Conservation (phyloP, 1,284 basidiomycete species). For the Taiwanofungus camphoratus region DNA sequence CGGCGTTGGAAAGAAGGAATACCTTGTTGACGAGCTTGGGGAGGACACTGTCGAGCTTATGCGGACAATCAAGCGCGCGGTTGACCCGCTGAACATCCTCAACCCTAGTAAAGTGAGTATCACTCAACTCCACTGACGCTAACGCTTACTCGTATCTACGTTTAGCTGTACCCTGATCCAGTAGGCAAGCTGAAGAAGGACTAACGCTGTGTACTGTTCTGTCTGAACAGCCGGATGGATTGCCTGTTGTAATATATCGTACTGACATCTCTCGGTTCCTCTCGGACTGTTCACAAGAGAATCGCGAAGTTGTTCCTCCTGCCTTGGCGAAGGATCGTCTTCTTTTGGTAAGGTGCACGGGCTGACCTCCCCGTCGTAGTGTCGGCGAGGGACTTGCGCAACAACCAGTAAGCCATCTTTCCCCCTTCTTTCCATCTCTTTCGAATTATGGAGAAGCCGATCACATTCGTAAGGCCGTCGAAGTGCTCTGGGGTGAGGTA, state of each 20-base stretch:
- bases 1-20: slow-evolving; percentile 74
- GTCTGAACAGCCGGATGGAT: too few relatives aligned
- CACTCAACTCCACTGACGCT: background rate
- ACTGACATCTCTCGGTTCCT: too few relatives aligned
- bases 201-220: too few relatives aligned
- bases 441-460: slow-evolving; percentile 62
- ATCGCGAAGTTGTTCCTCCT: slow-evolving; percentile 81
- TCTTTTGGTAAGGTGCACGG: slow-evolving; percentile 41
- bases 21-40: slow-evolving; percentile 71
- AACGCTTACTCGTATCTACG: background rate
- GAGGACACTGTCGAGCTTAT: slow-evolving; percentile 74
- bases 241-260: too few relatives aligned
- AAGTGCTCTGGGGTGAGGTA: slow-evolving; percentile 65
- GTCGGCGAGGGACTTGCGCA: slow-evolving; percentile 35
- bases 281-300: slow-evolving; percentile 35
- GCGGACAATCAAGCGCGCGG: slow-evolving; percentile 68
- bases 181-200: slow-evolving; percentile 1
- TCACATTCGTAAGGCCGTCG: slow-evolving; percentile 45
- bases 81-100: slow-evolving; percentile 74
- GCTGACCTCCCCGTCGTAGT: slow-evolving; percentile 11
- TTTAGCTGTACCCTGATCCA: slow-evolving; percentile 16
- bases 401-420: slow-evolving; percentile 77
- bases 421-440: slow-evolving; percentile 59
- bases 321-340: slow-evolving; percentile 55
- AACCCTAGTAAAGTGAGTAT: slow-evolving; percentile 74